Base-by-base conservation (phyloP, 164 flowering plant genomes). In the Chloranthus sessilifolius region DNA sequence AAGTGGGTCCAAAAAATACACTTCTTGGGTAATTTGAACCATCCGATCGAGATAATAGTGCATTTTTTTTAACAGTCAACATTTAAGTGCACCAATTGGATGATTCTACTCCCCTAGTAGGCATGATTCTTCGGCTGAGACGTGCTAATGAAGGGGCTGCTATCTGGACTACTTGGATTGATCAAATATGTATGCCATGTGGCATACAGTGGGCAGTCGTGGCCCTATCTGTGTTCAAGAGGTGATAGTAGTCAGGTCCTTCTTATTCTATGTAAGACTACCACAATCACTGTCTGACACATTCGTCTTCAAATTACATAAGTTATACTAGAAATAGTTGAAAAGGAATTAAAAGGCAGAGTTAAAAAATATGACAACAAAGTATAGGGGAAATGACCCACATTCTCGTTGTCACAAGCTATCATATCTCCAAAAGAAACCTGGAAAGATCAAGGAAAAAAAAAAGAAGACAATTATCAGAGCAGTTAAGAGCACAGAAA, bases 361-460 rank as follows among this genome's bases (percentile, higher is more conserved):
- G 24, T 9, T 23, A 41, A 47, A 37, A 2, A 45, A 50, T 22
- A 40, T 5, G 45, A 19, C 2, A 34, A 22, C 0, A 41, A 19
- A 11, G 2, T 9, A 40, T 10, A 30, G 14, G 33, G 8, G 34
- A 65, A 8, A 40, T 25, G 7, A 73, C 86, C 78, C 58, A 94
- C 99, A 71, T 82, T 80, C 42, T 87, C 97, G 60, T 83, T 85
- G 73, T 94, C 99, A 62, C 99, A 94, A 17, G 99, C 99, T 70
- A 94, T 94, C 99, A 94, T 94, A 70, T 94, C 99, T 39, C 99
- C 99, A 59, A 82, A 94, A 5, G 97, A 89, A 20, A 89, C 99
- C 99, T 94, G 68, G 24, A 64, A 44, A 21, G 43, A 29, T 25
- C 48, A 33, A 22, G 54, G 1, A 45, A 53, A n/a, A n/a, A n/a